Evolutionary conservation across 2,329 filamentous ascomycete genomes (phyloP).

Genomic region (Sclerotinia trifoliorum): DNA sequence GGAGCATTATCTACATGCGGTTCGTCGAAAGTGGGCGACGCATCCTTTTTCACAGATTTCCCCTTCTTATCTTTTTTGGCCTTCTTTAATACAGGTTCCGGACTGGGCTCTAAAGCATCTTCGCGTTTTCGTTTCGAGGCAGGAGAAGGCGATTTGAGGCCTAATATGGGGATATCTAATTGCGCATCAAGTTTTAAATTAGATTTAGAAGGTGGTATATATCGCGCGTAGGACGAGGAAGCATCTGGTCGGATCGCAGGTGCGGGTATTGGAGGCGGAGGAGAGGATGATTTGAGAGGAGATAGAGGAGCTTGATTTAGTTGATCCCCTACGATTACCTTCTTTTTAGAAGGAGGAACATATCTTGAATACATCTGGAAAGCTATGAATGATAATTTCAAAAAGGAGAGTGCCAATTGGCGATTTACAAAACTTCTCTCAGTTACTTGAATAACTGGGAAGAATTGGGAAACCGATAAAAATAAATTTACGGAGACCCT

Average conservation of each 20-base stretch:
- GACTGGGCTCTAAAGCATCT: neutral
- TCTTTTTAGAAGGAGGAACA: constrained; percentile 36
- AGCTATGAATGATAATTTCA: constrained; percentile 26
- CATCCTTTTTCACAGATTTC: constrained; percentile 1
- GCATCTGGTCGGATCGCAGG: constrained; percentile 33
- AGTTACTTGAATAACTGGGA: neutral
- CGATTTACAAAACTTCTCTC: neutral
- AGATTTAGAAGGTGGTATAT: constrained; percentile 36
- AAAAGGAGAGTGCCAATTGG: neutral
- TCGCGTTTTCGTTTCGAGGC: constrained; percentile 18
- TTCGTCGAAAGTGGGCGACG: neutral
- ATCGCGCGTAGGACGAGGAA: constrained; percentile 38
- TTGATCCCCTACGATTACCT: constrained; percentile 11
- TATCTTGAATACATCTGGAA: constrained; percentile 39
- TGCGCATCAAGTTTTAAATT: neutral
- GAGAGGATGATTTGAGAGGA: constrained; percentile 9
- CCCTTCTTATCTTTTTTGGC: constrained; percentile 25
- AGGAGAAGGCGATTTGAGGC: neutral
- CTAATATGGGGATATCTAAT: neutral
- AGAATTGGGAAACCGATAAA: constrained; percentile 15
- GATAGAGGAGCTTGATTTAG: neutral
- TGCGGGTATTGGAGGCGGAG: constrained; percentile 22
- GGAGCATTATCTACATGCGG: neutral
- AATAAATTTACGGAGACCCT: constrained; percentile 25
- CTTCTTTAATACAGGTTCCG: constrained; percentile 16